Percentiles rank a stretch among this genome's conserved stretches.
Evolutionary conservation across 441 rosid genomes (phyloP).

Genomic region (Croton setiger): DNA sequence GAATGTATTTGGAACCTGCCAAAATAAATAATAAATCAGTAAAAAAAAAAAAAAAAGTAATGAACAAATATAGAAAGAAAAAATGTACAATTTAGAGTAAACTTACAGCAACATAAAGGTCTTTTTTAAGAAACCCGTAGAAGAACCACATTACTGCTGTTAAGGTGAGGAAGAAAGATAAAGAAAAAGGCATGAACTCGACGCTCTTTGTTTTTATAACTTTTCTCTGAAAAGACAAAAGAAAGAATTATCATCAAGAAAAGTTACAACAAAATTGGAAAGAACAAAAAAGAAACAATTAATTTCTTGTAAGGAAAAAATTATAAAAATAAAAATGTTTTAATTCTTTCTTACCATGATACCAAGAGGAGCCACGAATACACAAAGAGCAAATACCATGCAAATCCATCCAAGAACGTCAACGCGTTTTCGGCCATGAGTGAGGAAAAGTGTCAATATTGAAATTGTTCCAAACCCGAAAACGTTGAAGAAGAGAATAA

Average conservation of each 20-base stretch:
- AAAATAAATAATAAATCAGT: background rate
- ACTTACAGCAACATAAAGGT: constrained; percentile 64
- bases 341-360: constrained; percentile 40
- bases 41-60: background rate
- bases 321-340: no score
- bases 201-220: constrained; percentile 78
- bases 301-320: background rate
- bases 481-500: constrained; percentile 43
- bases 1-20: constrained; percentile 55
- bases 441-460: constrained; percentile 37
- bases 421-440: constrained; percentile 36
- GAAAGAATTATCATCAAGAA: no score
- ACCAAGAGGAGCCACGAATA: constrained; percentile 69
- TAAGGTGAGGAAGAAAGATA: constrained; percentile 73
- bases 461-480: constrained; percentile 54
- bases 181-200: constrained; percentile 76
- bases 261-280: background rate
- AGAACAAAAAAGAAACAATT: background rate
- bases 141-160: constrained; percentile 89
- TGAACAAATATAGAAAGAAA: background rate
- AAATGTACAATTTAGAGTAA: background rate
- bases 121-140: constrained; percentile 64
- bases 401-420: constrained; percentile 76
- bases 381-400: constrained; percentile 55
- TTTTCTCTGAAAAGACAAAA: constrained; percentile 46